Conservation (phyloP, 345 rosid genomes). For the Stellera chamaejasme region DNA sequence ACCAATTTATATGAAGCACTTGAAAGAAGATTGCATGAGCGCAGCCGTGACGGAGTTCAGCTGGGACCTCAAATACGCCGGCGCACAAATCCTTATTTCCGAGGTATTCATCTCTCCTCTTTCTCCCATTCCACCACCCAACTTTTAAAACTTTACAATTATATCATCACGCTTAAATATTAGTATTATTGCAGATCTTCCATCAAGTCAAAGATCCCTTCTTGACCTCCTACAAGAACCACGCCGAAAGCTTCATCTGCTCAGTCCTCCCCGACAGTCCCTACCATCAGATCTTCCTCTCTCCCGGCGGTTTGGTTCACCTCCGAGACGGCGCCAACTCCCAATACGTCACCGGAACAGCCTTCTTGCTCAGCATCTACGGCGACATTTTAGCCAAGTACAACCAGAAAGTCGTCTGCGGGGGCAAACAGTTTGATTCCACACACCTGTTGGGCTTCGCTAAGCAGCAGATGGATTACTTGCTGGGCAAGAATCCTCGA, state of each 20-base stretch:
- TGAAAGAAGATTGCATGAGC: conserved; percentile 47
- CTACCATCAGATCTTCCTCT: conserved; percentile 42
- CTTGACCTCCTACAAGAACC: conserved; percentile 39
- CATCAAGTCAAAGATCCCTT: conserved; percentile 31
- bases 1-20: conserved; percentile 27
- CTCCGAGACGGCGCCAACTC: conserved; percentile 84
- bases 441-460: conserved; percentile 48
- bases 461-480: conserved; percentile 70
- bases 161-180: no score
- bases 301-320: conserved; percentile 84
- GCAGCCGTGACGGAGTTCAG: conserved; percentile 71
- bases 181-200: conserved; percentile 34
- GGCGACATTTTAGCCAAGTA: conserved; percentile 34
- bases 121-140: background rate
- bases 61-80: conserved; percentile 95
- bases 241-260: conserved; percentile 73
- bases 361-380: conserved; percentile 46
- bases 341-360: conserved; percentile 66
- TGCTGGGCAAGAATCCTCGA: conserved; percentile 66
- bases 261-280: conserved; percentile 68
- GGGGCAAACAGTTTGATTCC: conserved; percentile 37
- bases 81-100: conserved; percentile 63
- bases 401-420: conserved; percentile 50
- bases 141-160: background rate
- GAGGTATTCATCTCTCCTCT: conserved; percentile 26